Evolutionary conservation across 345 rosid genomes (phyloP).

Genomic region (Mangifera indica): DNA sequence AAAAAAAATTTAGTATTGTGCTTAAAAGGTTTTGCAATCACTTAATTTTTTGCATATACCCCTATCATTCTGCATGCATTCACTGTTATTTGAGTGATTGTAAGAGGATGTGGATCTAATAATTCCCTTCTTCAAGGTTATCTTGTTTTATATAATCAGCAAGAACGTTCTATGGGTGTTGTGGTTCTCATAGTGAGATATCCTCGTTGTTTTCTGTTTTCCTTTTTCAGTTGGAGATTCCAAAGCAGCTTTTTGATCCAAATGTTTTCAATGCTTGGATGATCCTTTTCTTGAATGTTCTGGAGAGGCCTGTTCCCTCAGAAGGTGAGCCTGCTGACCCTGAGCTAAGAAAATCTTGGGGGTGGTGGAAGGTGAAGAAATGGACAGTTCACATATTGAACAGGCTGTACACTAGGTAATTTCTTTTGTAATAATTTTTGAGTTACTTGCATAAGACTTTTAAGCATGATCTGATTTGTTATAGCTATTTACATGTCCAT

Average conservation of each 20-base stretch:
- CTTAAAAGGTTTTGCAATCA: too few relatives aligned
- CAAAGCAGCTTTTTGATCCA: constrained; percentile 74
- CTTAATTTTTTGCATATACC: too few relatives aligned
- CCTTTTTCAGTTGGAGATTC: constrained; percentile 82
- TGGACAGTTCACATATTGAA: constrained; percentile 97
- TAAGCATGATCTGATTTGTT: background rate
- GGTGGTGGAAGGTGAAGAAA: constrained; percentile 99
- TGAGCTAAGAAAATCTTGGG: constrained; percentile 94
- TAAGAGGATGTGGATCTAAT: constrained; percentile 1
- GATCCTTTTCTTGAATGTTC: constrained; percentile 77
- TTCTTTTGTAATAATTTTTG: constrained; percentile 8
- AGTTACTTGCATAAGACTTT: background rate
- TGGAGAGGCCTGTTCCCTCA: constrained; percentile 92
- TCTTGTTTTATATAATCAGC: background rate
- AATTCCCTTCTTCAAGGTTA: background rate
- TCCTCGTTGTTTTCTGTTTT: constrained; percentile 4
- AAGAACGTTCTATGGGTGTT: too few relatives aligned
- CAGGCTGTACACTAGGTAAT: constrained; percentile 85
- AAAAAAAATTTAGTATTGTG: too few relatives aligned
- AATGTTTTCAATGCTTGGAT: constrained; percentile 92
- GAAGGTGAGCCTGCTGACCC: constrained; percentile 94
- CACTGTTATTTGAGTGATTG: background rate
- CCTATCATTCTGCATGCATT: background rate
- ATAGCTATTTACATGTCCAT: constrained; percentile 1
- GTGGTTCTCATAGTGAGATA: too few relatives aligned